Percentiles rank a stretch among this genome's conserved stretches.
These are phyloP conservation scores for Scutellaria baicalensis DNA, from an alignment of 257 asterid genomes.

Conservation along the genomic window DNA sequence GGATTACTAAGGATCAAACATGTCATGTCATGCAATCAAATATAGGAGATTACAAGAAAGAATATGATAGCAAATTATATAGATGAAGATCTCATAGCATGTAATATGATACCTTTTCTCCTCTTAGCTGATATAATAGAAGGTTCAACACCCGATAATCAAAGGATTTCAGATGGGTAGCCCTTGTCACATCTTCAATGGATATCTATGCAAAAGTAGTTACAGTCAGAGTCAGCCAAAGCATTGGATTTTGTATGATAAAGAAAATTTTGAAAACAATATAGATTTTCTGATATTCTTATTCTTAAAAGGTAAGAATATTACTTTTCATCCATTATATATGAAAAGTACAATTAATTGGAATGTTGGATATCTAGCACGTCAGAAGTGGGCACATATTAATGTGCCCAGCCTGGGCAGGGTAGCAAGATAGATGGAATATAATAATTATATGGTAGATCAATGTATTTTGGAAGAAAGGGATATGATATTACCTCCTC, in stretches of 20 bases:
- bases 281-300: background rate
- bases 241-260: background rate
- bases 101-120: slow-evolving; percentile 51
- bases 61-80: background rate
- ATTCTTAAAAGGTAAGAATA: too few species aligned
- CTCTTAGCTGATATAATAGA: slow-evolving; percentile 65
- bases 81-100: background rate
- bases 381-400: too few species aligned
- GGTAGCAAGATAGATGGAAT: too few species aligned
- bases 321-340: too few species aligned
- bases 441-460: background rate
- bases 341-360: too few species aligned
- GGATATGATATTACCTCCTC: slow-evolving; percentile 34
- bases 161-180: slow-evolving; percentile 82
- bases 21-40: background rate
- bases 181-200: slow-evolving; percentile 67
- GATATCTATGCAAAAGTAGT: slow-evolving; percentile 40
- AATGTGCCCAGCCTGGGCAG: too few species aligned
- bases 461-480: background rate
- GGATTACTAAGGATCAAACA: background rate
- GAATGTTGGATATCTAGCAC: too few species aligned
- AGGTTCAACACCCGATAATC: slow-evolving; percentile 91
- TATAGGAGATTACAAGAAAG: background rate
- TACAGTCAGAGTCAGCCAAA: slow-evolving; percentile 14
- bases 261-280: background rate